Percentiles rank a stretch among this genome's conserved stretches.
Evolutionary conservation across 768 basidiomycete genomes (phyloP).

Genomic region (Tylopilus plumbeoviolaceoides): DNA sequence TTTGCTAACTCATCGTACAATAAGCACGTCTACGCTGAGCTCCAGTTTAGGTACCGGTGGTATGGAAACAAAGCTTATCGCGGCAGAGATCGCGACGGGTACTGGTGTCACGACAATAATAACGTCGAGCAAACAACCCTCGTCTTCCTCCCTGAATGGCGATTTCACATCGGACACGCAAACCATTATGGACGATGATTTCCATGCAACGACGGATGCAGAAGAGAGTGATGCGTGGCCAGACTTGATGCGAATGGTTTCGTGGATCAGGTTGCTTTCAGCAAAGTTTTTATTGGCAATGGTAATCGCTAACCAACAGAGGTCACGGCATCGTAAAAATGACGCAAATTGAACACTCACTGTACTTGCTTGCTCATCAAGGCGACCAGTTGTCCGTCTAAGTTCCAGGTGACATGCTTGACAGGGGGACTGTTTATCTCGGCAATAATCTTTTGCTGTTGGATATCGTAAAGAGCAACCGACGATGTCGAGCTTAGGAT

Average conservation of each 20-base stretch:
- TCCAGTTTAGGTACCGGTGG: conserved; percentile 95
- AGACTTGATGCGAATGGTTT: conserved; percentile 92
- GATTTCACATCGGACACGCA: conserved; percentile 22
- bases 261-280: conserved; percentile 80
- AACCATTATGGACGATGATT: conserved; percentile 32
- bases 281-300: conserved; percentile 93
- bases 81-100: conserved; percentile 94
- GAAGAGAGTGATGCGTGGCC: conserved; percentile 60
- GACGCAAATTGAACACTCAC: conserved; percentile 45
- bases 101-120: conserved; percentile 94
- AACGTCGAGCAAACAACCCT: conserved; percentile 75
- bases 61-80: conserved; percentile 99
- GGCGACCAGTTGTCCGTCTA: conserved; percentile 87
- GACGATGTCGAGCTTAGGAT: conserved; percentile 83
- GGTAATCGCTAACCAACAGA: conserved; percentile 72
- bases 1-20: conserved; percentile 40
- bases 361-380: conserved; percentile 97
- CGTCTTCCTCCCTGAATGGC: conserved; percentile 32
- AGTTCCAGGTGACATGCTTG: conserved; percentile 96
- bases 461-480: conserved; percentile 94
- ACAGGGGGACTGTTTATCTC: conserved; percentile 96
- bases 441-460: conserved; percentile 91
- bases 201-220: conserved; percentile 23
- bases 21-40: conserved; percentile 89
- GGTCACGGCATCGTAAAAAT: conserved; percentile 8